Evolutionary conservation across 83 land plant species (phyloP).

Genomic region (Thuja plicata): DNA sequence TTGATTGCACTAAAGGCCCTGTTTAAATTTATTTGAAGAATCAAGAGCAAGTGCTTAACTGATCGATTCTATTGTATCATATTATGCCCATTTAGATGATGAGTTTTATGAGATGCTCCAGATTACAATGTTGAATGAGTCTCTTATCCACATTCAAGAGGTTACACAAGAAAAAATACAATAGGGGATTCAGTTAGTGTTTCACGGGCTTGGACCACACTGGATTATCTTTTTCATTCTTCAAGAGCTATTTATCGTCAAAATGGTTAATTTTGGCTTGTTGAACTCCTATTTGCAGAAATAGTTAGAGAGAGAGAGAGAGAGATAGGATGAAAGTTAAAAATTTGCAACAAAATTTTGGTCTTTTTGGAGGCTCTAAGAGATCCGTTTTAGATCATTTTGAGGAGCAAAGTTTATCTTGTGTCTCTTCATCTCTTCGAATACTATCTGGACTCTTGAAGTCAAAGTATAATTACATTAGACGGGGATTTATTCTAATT

Average conservation of each 20-base stretch:
- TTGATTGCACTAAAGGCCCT: no score
- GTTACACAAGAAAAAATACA: slow-evolving; percentile 10
- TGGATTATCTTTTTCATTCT: slow-evolving; percentile 91
- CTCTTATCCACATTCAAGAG: slow-evolving; percentile 37
- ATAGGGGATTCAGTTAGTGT: slow-evolving; percentile 37
- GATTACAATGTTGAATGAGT: slow-evolving; percentile 58
- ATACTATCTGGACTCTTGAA: slow-evolving; percentile 87
- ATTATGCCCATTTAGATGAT: slow-evolving; percentile 58
- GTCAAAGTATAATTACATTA: slow-evolving; percentile 63
- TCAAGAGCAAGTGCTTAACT: no score
- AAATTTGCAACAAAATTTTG: slow-evolving; percentile 60
- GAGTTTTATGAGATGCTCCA: slow-evolving; percentile 74
- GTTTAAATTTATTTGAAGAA: no score
- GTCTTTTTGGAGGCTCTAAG: slow-evolving; percentile 40
- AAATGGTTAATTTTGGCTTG: slow-evolving; percentile 91
- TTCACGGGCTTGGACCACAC: slow-evolving; percentile 66
- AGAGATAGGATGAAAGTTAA: slow-evolving; percentile 46
- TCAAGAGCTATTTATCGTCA: slow-evolving; percentile 65
- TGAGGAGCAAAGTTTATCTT: slow-evolving; percentile 26
- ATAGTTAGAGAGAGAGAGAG: slow-evolving; percentile 56
- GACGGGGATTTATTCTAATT: slow-evolving; percentile 82
- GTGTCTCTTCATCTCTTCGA: slow-evolving; percentile 55
- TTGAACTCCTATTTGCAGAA: slow-evolving; percentile 76
- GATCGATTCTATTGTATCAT: slow-evolving; percentile 58
- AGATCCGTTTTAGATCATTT: slow-evolving; percentile 35